Evolutionary conservation across 2,329 filamentous ascomycete genomes (phyloP).

Genomic region (Zalaria sp.): DNA sequence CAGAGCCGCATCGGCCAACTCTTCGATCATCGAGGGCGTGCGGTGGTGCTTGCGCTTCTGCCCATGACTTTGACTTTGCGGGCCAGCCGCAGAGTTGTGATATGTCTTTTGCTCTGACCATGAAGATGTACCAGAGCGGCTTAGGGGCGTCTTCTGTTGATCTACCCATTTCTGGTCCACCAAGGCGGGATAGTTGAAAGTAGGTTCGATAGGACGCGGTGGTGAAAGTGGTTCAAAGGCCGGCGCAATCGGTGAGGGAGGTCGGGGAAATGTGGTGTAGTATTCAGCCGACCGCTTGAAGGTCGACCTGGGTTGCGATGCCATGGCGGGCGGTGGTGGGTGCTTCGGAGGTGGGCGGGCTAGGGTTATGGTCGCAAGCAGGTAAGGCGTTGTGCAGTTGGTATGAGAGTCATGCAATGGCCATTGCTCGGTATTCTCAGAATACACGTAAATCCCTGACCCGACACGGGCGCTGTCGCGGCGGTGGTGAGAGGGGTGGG

Average conservation of each 20-base stretch:
- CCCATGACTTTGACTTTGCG: conserved; percentile 4
- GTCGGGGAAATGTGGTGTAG: conserved; percentile 8
- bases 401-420: too few relatives aligned
- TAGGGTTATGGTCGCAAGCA: too few relatives aligned
- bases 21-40: conserved; percentile 26
- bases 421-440: too few relatives aligned
- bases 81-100: not conserved
- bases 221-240: conserved; percentile 20
- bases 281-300: conserved; percentile 13
- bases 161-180: not conserved
- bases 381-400: too few relatives aligned
- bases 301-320: conserved; percentile 12
- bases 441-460: too few relatives aligned
- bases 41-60: conserved; percentile 13
- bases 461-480: too few relatives aligned
- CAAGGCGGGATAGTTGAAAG: conserved; percentile 18
- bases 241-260: conserved; percentile 17
- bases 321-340: conserved; percentile 10
- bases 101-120: too few relatives aligned
- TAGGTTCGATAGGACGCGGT: conserved; percentile 16
- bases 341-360: conserved; percentile 4
- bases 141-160: conserved; percentile 8
- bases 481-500: too few relatives aligned
- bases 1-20: conserved; percentile 28
- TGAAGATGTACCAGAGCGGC: too few relatives aligned